A percentile compares a stretch with the other conserved stretches of the same genome.
phyloP scores from a whole-genome alignment of 352 stramenopile genomes.

The Sclerospora graminicola region DNA sequence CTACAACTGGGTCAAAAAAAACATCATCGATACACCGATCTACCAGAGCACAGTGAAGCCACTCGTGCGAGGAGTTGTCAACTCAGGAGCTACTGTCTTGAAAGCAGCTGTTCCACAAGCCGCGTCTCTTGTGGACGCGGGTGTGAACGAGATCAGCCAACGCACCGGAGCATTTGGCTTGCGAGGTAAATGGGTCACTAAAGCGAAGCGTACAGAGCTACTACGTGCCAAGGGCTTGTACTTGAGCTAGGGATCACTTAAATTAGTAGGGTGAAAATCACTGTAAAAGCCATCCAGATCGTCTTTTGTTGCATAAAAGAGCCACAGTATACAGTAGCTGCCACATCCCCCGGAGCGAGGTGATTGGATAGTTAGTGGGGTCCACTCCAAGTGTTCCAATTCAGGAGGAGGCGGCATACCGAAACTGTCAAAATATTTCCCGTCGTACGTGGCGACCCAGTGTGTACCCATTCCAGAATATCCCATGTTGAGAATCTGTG shows the following conservation, averaged over 20 bases:
- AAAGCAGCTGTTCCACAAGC: too few relatives aligned
- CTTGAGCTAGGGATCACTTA: not conserved
- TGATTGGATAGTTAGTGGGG: not conserved
- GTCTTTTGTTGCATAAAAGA: not conserved
- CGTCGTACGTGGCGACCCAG: not conserved
- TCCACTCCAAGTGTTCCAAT: not conserved
- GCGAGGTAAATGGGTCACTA: too few relatives aligned
- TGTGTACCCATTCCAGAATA: not conserved
- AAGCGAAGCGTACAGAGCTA: not conserved
- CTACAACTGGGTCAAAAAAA: too few relatives aligned
- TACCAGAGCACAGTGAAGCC: too few relatives aligned
- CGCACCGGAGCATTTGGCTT: too few relatives aligned
- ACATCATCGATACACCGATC: too few relatives aligned
- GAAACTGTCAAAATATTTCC: not conserved
- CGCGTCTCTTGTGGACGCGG: too few relatives aligned
- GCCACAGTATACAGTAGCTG: not conserved
- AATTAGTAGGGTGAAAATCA: not conserved
- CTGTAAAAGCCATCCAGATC: not conserved
- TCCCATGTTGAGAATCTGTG: not conserved
- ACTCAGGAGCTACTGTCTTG: too few relatives aligned
- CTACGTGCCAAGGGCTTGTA: not conserved
- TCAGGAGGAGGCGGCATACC: not conserved
- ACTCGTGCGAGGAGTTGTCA: too few relatives aligned
- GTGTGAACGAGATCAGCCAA: too few relatives aligned
- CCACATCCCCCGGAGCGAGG: not conserved